Base-by-base conservation (phyloP, 441 rosid genomes). In the Cnidoscolus chayamansa region DNA sequence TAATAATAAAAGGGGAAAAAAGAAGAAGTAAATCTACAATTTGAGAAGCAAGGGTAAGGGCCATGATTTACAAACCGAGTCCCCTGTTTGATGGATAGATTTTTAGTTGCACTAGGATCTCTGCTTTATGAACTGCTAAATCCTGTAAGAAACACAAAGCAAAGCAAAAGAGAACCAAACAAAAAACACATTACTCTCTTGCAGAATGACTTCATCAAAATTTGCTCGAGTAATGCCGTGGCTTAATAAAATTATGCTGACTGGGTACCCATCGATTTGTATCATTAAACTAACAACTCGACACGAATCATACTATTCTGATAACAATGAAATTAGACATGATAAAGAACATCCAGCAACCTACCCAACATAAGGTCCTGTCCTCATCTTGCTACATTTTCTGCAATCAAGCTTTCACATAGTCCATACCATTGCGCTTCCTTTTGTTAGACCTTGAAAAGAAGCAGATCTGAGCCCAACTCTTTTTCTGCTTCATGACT, bases 371-470 rank as follows among this genome's bases (percentile, higher is more conserved):
- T 68, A 67, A 78, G 73, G 70, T 62, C 75, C 48, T 13, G 56
- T 65, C 15, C 9, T 31, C 32, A 62, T 63, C 69, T 66, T 59
- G 53, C 67, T 55, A 76, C 37, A 54, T 43, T 63, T 40, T 60
- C 45, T 12, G 70, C 67, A 59, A 40, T 86, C 81, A 87, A 62
- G 90, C 75, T 80, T 86, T 88, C 40, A 89, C 85, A 54, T 81
- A 88, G 79, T 87, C 97, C 73, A 80, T 71, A 31, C 84, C 84
- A 66, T 71, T 81, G 59, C 91, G 90, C 77, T 83, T 87, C 84
- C 88, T 84, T 79, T 94, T 90, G 85, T 86, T 90, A 67, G 98
- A 86, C 78, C 81, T 89, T n/a, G 97, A 89, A 80, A 89, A 89
- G 82, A 87, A 92, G 72, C 92, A 89, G 8, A 86, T 89, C 70